phyloP scores from a whole-genome alignment of 768 basidiomycete species.

The Lentinula detonsa region DNA sequence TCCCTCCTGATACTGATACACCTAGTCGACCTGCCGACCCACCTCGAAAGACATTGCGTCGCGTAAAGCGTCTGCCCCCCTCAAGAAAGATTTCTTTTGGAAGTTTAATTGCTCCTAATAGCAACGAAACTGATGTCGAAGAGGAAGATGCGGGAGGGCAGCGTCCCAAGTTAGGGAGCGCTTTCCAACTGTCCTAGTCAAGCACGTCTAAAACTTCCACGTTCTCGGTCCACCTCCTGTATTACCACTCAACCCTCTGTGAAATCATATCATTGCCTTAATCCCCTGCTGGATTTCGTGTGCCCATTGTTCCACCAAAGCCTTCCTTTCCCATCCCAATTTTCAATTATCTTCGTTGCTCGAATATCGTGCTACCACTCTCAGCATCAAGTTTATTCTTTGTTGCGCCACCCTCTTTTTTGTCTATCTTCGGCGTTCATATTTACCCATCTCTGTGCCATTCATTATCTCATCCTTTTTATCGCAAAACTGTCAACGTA shows the following conservation, averaged over 20 bases:
- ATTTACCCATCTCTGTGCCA: constrained; percentile 2
- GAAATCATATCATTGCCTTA: not conserved
- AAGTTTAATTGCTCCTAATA: constrained; percentile 31
- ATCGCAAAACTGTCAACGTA: too few species aligned
- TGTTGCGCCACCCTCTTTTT: not conserved
- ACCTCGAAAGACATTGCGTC: constrained; percentile 36
- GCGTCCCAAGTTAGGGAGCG: constrained; percentile 52
- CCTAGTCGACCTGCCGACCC: constrained; percentile 11
- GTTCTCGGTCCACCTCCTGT: not conserved
- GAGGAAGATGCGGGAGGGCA: constrained; percentile 27
- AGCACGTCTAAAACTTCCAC: not conserved
- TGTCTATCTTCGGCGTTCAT: not conserved
- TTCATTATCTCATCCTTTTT: not conserved
- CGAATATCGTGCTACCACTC: constrained; percentile 4
- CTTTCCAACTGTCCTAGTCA: constrained; percentile 48
- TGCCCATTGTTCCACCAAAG: not conserved
- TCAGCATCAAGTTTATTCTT: not conserved
- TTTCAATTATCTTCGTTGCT: not conserved
- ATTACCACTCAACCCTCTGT: not conserved
- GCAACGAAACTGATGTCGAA: constrained; percentile 29
- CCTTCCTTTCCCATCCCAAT: not conserved
- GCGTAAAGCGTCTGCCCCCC: constrained; percentile 40
- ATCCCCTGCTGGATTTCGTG: not conserved
- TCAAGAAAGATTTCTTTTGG: constrained; percentile 66
- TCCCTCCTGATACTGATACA: constrained; percentile 10